Evolutionary conservation across 2,329 filamentous ascomycete genomes (phyloP), one percentile per base, ranked within the genome.

Genomic region (Venturia aucupariae): DNA sequence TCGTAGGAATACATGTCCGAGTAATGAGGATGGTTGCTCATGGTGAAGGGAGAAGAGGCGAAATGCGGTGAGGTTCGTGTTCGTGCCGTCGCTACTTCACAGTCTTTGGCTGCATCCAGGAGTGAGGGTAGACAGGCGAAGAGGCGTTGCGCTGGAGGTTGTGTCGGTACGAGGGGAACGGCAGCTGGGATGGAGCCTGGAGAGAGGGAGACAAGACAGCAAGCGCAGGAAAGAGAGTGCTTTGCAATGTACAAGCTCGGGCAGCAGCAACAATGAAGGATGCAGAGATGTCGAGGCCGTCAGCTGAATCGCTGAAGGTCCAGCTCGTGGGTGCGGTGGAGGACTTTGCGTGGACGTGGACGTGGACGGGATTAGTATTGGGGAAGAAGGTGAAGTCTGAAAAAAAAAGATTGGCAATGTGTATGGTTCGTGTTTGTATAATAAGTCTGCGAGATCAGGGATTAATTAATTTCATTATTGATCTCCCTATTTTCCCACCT

Each of bases 1-100:
- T 90, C 87, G 78, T 89, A 85, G 30, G 46, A 51, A 79, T 90
- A 92, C 82, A 88, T 86, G 66, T 90, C 86, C 22, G 46, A 27
- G 75, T 82, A 79, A 3, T 63, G 62, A 38, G 30, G 48, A 57
- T 57, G 48, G 51, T 48, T 63, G 62, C 46, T 63, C 62, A 63
- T 63, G 51, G 30, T 24, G 44, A 46, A 46, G 44, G 51, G 30
- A 24, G 44, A 46, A 46, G 44, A 46, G n/a, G 19, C 19, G 19
- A 6, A 46, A 46, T 19, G 48, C 17, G 3, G 48, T 62, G 11
- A 6, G 32, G 24, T 8, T 44, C 32, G 41, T 51, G 22, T 30
- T 62, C 60, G 60, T 32, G 44, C 17, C 38, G 59, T 61, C 38
- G 51, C 35, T 35, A 57, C 8, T 32, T 22, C 15, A 19, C 51